A percentile compares a stretch with the other conserved stretches of the same genome.
These are phyloP conservation scores for Ceratocystis huliohia DNA, from an alignment of 2,329 filamentous ascomycete genomes.

Conservation along the genomic window DNA sequence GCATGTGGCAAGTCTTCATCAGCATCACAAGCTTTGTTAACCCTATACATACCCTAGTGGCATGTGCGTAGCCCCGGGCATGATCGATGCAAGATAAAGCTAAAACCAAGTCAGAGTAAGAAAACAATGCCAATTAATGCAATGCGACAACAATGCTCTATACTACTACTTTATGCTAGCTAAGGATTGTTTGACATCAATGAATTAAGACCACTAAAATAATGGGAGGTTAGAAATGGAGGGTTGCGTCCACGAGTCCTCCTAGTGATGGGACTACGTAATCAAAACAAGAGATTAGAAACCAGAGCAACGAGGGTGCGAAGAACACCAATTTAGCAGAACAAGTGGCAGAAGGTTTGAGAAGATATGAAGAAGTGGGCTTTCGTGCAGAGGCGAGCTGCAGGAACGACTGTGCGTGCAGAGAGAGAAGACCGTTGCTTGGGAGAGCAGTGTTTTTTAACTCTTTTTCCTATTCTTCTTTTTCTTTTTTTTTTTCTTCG, in stretches of 20 bases:
- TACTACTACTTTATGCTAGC: not conserved
- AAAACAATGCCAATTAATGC: constrained; percentile 6
- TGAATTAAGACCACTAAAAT: not conserved
- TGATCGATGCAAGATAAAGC: not conserved
- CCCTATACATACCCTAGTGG: not conserved
- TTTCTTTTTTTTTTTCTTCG: not conserved
- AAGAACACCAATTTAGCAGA: not conserved
- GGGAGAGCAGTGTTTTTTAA: not conserved
- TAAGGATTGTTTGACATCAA: not conserved
- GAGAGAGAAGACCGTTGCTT: not conserved
- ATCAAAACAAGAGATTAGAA: constrained; percentile 1
- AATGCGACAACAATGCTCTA: not conserved
- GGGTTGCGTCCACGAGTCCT: no score
- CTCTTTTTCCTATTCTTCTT: not conserved
- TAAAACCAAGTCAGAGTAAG: not conserved
- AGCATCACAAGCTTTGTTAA: not conserved
- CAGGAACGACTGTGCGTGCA: constrained; percentile 12
- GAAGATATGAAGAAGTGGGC: not conserved
- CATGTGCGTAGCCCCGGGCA: constrained; percentile 1
- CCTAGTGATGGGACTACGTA: not conserved
- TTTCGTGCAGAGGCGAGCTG: constrained; percentile 15
- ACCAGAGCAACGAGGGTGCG: constrained; percentile 5
- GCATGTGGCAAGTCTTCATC: no score
- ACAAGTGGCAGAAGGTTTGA: not conserved
- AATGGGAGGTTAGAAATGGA: not conserved